phyloP scores from a whole-genome alignment of 805 yeast species.

The Candida sanyiensis region DNA sequence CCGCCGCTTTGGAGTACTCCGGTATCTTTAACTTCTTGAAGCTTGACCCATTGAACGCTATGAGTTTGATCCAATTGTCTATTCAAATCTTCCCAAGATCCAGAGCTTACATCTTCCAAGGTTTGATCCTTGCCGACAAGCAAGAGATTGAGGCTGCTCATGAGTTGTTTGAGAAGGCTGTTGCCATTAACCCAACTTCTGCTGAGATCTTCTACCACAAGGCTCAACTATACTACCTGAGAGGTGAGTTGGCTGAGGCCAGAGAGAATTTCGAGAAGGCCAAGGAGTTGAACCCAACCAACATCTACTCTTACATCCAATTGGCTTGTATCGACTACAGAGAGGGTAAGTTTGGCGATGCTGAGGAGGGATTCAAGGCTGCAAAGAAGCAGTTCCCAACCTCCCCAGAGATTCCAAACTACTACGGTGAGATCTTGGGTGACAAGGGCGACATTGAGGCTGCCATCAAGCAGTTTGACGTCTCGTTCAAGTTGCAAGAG shows the following conservation, averaged over 20 bases:
- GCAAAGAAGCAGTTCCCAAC: conserved; percentile 76
- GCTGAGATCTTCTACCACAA: conserved; percentile 89
- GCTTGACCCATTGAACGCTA: conserved; percentile 62
- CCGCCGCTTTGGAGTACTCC: conserved; percentile 76
- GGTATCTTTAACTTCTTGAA: conserved; percentile 83
- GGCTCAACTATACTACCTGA: conserved; percentile 85
- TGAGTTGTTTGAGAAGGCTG: conserved; percentile 67
- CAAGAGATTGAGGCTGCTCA: conserved; percentile 65
- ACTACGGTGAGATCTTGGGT: conserved; percentile 88
- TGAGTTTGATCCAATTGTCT: conserved; percentile 58
- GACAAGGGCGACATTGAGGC: conserved; percentile 68
- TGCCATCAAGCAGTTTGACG: conserved; percentile 80
- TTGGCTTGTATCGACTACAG: conserved; percentile 88
- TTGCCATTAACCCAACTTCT: conserved; percentile 57
- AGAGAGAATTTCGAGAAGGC: conserved; percentile 70
- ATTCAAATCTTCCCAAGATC: conserved; percentile 67
- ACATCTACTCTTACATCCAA: conserved; percentile 84
- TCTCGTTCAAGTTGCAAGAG: conserved; percentile 77
- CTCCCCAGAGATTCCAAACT: conserved; percentile 88
- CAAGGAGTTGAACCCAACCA: conserved; percentile 63
- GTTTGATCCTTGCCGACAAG: conserved; percentile 77
- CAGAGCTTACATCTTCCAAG: conserved; percentile 76
- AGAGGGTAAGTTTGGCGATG: conserved; percentile 50
- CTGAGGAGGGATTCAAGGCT: conserved; percentile 60
- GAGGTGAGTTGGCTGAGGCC: conserved; percentile 70